Evolutionary conservation across 805 yeast species (phyloP), one percentile per base, ranked within the genome.

Genomic region (Metschnikowia anglica): DNA sequence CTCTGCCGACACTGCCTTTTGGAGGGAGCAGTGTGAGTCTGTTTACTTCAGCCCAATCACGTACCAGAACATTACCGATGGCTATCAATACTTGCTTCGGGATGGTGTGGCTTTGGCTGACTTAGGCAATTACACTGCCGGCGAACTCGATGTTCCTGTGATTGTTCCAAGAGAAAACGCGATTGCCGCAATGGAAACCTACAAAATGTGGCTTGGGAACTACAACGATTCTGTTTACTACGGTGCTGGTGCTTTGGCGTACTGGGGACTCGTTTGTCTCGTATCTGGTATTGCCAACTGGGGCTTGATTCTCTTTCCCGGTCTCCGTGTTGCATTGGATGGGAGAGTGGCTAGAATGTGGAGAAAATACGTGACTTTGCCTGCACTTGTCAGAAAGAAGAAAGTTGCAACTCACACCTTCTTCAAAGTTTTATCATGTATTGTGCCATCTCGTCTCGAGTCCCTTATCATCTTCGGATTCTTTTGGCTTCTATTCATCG

Each of bases 231-330:
- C 82, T 2, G 49, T 56, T 10, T 63, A 53, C 43, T 65, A 55
- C 34, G 66, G 65, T 2, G 40, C 70, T 11, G 79, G 70, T 2
- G 48, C 71, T 27, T 43, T 80, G 17, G 73, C 75, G 0, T 77
- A 72, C 49, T 77, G 82, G 81, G 73, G 64, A 3, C 38, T 65
- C 1, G 60, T 80, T 30, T 52, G 76, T 41, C 31, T 78, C 0
- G 21, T 72, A 18, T 68, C 76, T 3, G 68, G 70, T 2, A 16
- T 76, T 12, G 53, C 60, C 32, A 72, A 76, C 46, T 72, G 79
- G 74, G 24, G 60, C 4, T 52, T 59, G 26, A 55, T 62, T 33
- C 46, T 75, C 18, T 63, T 67, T 20, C 81, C 81, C 3, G 45
- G 58, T 1, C 34, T 67, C 18, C 47, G 60, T 8, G 58, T 59